phyloP scores from a whole-genome alignment of 352 stramenopile genomes.

The Globisporangium paroecandrum region DNA sequence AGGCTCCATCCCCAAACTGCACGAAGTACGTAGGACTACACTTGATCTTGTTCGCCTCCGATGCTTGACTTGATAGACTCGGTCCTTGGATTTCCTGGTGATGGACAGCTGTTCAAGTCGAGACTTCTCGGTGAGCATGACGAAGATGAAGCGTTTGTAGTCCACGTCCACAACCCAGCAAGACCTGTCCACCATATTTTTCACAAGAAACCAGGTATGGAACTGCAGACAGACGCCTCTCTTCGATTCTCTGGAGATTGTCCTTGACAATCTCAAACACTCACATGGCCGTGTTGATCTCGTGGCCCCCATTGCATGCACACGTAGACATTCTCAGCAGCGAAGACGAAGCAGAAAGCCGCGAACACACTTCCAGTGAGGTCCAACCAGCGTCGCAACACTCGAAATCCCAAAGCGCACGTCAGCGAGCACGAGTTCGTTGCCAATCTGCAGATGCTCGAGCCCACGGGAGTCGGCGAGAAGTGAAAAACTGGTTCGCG shows the following conservation, averaged over 20 bases:
- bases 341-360: not conserved
- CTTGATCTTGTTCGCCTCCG: not conserved
- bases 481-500: slow-evolving; percentile 14
- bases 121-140: slow-evolving; percentile 3
- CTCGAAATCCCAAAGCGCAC: not conserved
- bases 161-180: no score
- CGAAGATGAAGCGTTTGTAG: not conserved
- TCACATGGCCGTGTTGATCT: not conserved
- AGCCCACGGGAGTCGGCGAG: not conserved
- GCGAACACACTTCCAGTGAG: not conserved
- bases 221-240: not conserved
- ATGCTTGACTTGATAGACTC: not conserved
- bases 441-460: slow-evolving; percentile 6
- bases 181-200: not conserved
- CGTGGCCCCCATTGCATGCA: not conserved
- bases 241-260: not conserved
- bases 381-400: not conserved
- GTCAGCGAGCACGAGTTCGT: slow-evolving; percentile 2
- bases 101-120: slow-evolving; percentile 7
- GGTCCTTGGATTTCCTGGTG: not conserved
- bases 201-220: not conserved
- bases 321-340: not conserved
- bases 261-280: not conserved
- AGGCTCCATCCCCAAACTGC: not conserved
- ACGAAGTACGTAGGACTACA: not conserved